phyloP scores from a whole-genome alignment of 2,329 filamentous ascomycete species.

The Emmonsiellopsis sp. region DNA sequence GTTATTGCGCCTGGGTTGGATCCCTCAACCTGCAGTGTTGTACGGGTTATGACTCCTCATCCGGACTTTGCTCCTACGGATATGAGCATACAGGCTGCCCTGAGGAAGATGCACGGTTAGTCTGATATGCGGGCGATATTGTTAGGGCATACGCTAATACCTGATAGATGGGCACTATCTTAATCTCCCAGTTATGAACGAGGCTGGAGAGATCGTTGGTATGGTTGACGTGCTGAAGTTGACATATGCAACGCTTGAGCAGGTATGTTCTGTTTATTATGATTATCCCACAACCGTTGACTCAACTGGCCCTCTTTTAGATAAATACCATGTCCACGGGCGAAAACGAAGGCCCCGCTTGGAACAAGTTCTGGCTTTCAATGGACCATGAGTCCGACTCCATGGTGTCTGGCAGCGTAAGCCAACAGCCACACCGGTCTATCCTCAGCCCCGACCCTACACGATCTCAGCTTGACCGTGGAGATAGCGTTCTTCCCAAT shows the following conservation, averaged over 20 bases:
- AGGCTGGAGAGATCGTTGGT: constrained; percentile 90
- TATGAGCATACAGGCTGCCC: constrained; percentile 96
- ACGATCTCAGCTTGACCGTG: constrained; percentile 54
- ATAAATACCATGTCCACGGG: constrained; percentile 84
- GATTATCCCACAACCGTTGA: neutral
- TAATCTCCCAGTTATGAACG: constrained; percentile 97
- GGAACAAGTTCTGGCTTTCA: constrained; percentile 99
- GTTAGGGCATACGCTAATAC: neutral
- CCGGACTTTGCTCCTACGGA: constrained; percentile 97
- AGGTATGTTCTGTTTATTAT: constrained; percentile 47
- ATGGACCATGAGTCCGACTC: constrained; percentile 93
- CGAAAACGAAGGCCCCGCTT: constrained; percentile 89
- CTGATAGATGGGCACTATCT: constrained; percentile 85
- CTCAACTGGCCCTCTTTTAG: constrained; percentile 26
- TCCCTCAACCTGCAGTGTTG: constrained; percentile 89
- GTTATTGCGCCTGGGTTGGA: constrained; percentile 96
- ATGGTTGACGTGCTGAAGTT: constrained; percentile 99
- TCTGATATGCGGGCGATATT: constrained; percentile 14
- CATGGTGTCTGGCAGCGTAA: constrained; percentile 74
- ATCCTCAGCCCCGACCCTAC: constrained; percentile 71
- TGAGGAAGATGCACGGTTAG: constrained; percentile 98
- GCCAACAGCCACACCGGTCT: constrained; percentile 58
- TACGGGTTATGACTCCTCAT: constrained; percentile 97
- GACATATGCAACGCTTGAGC: constrained; percentile 94
- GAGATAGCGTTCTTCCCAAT: constrained; percentile 80